Evolutionary conservation across 2,329 filamentous ascomycete genomes (phyloP).

Genomic region (Pseudogymnoascus sp.): DNA sequence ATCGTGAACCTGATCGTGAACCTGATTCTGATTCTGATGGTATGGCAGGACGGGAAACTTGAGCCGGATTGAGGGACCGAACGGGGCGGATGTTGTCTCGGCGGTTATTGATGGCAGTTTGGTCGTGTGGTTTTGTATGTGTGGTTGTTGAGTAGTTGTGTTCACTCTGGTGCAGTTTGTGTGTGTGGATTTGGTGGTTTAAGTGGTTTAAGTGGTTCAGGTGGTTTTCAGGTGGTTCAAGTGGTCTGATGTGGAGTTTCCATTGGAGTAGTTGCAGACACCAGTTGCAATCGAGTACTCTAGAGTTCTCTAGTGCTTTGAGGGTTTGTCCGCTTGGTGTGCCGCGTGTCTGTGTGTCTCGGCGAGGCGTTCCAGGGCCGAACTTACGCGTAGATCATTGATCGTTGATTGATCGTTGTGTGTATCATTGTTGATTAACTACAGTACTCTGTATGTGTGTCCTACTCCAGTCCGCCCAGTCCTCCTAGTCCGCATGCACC

Average conservation of each 20-base stretch:
- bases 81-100: neutral
- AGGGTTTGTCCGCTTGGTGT: neutral
- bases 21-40: too few species aligned
- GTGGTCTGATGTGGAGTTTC: neutral
- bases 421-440: neutral
- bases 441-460: neutral
- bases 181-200: neutral
- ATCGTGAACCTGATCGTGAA: too few species aligned
- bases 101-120: neutral
- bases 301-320: neutral
- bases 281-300: neutral
- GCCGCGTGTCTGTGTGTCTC: slow-evolving; percentile 2
- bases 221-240: too few species aligned
- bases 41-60: neutral
- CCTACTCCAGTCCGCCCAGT: neutral
- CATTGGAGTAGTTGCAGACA: neutral
- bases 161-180: too few species aligned
- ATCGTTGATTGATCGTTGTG: neutral
- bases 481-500: neutral
- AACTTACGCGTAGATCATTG: neutral
- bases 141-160: neutral
- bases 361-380: neutral
- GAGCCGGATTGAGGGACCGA: neutral
- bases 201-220: too few species aligned
- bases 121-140: neutral